Percentiles rank a stretch among this genome's conserved stretches.
Conservation (phyloP, 208 protist species). For the Naegleria lovaniensis region DNA sequence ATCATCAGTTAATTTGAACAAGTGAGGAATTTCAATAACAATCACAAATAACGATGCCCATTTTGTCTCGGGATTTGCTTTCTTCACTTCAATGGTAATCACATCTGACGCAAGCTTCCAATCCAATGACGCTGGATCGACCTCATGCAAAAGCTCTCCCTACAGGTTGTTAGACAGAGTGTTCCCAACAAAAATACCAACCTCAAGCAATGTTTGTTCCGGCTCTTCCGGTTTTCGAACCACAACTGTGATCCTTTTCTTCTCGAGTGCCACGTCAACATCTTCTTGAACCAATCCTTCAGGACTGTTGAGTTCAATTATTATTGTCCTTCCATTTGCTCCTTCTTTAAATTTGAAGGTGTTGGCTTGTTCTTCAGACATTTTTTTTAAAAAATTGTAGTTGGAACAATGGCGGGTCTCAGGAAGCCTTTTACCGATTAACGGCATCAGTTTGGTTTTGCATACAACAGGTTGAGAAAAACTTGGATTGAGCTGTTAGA, state of each 20-base stretch:
- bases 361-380: background rate
- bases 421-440: too few relatives aligned
- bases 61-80: background rate
- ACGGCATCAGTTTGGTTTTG: too few relatives aligned
- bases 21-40: background rate
- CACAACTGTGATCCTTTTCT: background rate
- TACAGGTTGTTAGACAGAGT: too few relatives aligned
- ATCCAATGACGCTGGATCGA: background rate
- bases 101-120: background rate
- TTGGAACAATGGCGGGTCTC: too few relatives aligned
- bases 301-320: background rate
- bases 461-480: too few relatives aligned
- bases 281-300: background rate
- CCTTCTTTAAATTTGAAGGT: background rate
- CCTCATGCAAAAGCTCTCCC: background rate
- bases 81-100: background rate
- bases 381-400: background rate
- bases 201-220: background rate
- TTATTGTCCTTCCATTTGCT: background rate
- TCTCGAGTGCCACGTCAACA: background rate
- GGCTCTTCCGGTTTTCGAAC: background rate
- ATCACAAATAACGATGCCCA: background rate
- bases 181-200: too few relatives aligned
- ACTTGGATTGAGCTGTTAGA: too few relatives aligned
- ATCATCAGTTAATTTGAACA: background rate